Conservation (phyloP, 164 flowering plant genomes). For the grape (Vitis vinifera) region ASM3070453v1 NC_081805.1:3561001-3561500, state of each 20-base stretch:
- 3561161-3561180: constrained; percentile 28
- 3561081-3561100: not conserved
- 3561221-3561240: not conserved
- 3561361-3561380: too few relatives aligned
- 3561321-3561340: constrained; percentile 53
- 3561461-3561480: too few relatives aligned
- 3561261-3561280: not conserved
- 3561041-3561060: not conserved
- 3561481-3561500: too few relatives aligned
- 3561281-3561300: constrained; percentile 12
- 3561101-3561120: constrained; percentile 21
- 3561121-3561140: constrained; percentile 35
- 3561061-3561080: too few relatives aligned
- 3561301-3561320: constrained; percentile 33
- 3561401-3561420: too few relatives aligned
- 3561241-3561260: not conserved
- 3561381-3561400: too few relatives aligned
- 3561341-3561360: constrained; percentile 41
- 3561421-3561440: too few relatives aligned
- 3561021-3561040: not conserved
- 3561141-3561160: constrained; percentile 23
- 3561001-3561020: not conserved
- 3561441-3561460: too few relatives aligned
- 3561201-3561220: constrained; percentile 27
- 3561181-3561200: constrained; percentile 23